Evolutionary conservation across 495 filamentous ascomycete genomes (phyloP).

Genomic region (Tuber melanosporum): DNA sequence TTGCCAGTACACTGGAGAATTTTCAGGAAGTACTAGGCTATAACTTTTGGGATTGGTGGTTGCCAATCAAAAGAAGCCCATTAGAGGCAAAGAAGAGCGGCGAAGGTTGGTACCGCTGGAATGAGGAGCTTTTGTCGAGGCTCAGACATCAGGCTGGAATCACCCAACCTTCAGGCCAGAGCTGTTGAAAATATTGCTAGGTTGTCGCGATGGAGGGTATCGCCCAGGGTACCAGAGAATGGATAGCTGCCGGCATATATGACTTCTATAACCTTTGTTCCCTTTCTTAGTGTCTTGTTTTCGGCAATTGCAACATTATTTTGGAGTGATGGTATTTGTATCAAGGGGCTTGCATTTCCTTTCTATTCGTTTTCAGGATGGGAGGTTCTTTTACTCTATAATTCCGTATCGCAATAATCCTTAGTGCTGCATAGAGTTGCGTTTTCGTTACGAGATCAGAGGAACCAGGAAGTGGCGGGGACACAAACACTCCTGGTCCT

Average conservation of each 20-base stretch:
- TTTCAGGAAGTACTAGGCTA: constrained; percentile 69
- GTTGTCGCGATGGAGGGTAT: background rate
- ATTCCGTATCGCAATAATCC: background rate
- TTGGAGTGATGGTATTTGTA: background rate
- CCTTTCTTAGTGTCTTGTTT: background rate
- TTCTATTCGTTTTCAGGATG: background rate
- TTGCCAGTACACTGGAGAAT: constrained; percentile 58
- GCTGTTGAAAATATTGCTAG: background rate
- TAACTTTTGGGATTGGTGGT: constrained; percentile 62
- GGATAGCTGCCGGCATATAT: background rate
- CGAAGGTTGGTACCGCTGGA: constrained; percentile 44
- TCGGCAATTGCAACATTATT: background rate
- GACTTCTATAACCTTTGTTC: background rate
- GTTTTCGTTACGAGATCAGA: background rate
- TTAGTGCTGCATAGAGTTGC: background rate
- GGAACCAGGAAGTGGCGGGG: background rate
- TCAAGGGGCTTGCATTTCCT: background rate
- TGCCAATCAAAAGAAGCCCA: constrained; percentile 58
- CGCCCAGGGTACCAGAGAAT: background rate
- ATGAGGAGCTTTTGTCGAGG: constrained; percentile 32
- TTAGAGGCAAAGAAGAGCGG: constrained; percentile 50
- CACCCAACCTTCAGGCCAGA: background rate
- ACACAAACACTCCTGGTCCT: background rate
- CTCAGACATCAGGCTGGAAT: constrained; percentile 38
- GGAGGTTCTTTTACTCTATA: background rate